Conservation (phyloP, 441 rosid genomes). For the Arabidopsis lyrata region DNA sequence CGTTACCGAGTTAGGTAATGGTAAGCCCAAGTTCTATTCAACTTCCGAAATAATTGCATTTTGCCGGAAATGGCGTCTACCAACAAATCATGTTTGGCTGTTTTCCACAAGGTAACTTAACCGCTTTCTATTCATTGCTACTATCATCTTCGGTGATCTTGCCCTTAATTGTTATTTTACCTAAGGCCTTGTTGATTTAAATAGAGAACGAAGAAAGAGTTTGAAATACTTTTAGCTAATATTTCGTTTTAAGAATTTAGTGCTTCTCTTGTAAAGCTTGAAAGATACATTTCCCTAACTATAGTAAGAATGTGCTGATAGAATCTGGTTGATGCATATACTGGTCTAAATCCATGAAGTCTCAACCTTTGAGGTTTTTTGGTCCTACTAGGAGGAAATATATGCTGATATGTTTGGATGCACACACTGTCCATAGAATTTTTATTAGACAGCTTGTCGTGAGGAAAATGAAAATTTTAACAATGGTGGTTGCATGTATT, state of each 20-base stretch:
- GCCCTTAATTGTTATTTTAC: conserved; percentile 8
- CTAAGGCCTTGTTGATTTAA: conserved; percentile 6
- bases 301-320: conserved; percentile 15
- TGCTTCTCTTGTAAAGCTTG: too few relatives aligned
- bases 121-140: conserved; percentile 16
- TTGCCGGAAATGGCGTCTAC: conserved; percentile 90
- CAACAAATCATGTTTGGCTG: conserved; percentile 95
- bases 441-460: conserved; percentile 11
- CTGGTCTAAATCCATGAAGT: conserved; percentile 17
- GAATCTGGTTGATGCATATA: conserved; percentile 17
- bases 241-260: not conserved
- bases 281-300: not conserved
- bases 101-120: conserved; percentile 82
- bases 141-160: conserved; percentile 19
- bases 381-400: conserved; percentile 13
- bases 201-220: conserved; percentile 4
- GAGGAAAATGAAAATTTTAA: conserved; percentile 18
- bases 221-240: conserved; percentile 11
- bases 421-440: not conserved
- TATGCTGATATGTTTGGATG: conserved; percentile 16
- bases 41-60: conserved; percentile 90
- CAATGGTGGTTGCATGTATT: conserved; percentile 26
- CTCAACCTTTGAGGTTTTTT: conserved; percentile 16
- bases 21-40: conserved; percentile 93
- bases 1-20: conserved; percentile 85